Evolutionary conservation across 305 asterid species (phyloP), one percentile per base, ranked within the genome.

Genomic region (Fraxinus dipetala): DNA sequence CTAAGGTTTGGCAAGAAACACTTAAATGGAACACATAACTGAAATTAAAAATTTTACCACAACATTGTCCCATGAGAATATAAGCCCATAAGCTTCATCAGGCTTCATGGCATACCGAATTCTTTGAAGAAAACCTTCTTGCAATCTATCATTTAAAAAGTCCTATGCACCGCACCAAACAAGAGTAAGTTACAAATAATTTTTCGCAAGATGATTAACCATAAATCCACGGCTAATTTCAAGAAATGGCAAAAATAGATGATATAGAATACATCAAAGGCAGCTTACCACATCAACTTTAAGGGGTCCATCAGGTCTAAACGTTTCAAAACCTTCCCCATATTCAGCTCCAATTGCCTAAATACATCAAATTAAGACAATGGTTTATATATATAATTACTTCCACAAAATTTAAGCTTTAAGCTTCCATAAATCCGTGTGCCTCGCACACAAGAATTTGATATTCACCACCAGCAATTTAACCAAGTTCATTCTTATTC

Each of bases 281-380:
- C 28, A 11, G 69, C 91, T 83, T 85, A 95, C 99, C 95, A 95
- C 99, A 54, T 95, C 99, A 82, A 95, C 93, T 92, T 95, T 95
- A 79, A 95, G 93, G 38, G 92, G 97, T 38, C 97, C 98, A 81
- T 94, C 95, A 0, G 95, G 92, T 84, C 98, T 87, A 89, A 95
- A 95, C 38, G 97, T 94, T 91, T 94, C 99, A 79, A 95, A 95
- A 54, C 98, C 99, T 89, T 95, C 99, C 61, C 99, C 99, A 82
- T 95, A 95, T 89, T 95, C 99, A 79, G 99, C 99, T 84, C 99
- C 99, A 88, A 95, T 95, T 30, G 88, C 98, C 99, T 93, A 85
- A 5, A 54, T 65, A 38, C 38, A 78, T 7, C 45, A 40, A 67
- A 75, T 18, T 54, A 26, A 65, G 18, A 72, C 75, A 73, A 70